Percentiles rank a stretch among this genome's conserved stretches.
Evolutionary conservation across 2,329 filamentous ascomycete genomes (phyloP).

Genomic region (Diaporthe capsici): DNA sequence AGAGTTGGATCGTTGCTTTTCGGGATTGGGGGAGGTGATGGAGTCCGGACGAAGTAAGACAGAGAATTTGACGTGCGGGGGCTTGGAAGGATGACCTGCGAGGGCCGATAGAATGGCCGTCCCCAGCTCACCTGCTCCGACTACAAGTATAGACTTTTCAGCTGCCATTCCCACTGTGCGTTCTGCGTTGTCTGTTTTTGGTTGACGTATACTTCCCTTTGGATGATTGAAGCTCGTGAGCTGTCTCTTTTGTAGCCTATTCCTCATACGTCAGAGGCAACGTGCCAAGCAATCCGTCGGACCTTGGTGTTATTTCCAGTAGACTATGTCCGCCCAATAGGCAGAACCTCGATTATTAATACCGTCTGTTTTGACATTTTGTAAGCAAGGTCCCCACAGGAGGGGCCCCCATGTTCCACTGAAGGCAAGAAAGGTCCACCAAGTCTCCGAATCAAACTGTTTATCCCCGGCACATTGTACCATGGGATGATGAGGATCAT

Average conservation of each 20-base stretch:
- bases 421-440: not conserved
- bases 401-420: not conserved
- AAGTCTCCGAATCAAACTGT: not conserved
- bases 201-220: too few relatives aligned
- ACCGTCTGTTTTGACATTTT: not conserved
- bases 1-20: slow-evolving; percentile 53
- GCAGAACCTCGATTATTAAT: not conserved
- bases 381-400: not conserved
- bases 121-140: slow-evolving; percentile 79
- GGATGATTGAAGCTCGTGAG: too few relatives aligned
- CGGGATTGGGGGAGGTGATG: slow-evolving; percentile 55
- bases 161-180: not conserved
- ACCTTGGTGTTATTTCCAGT: not conserved
- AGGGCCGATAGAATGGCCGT: slow-evolving; percentile 67
- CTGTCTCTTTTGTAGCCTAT: not conserved
- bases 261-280: not conserved
- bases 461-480: not conserved
- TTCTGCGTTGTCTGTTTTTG: not conserved
- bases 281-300: slow-evolving; percentile 18
- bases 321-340: not conserved
- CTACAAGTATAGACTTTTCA: slow-evolving; percentile 64
- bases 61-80: slow-evolving; percentile 55
- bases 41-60: slow-evolving; percentile 68
- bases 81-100: slow-evolving; percentile 57
- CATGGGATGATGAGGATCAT: not conserved